Base-by-base conservation (phyloP, 306 rosid species). In the Sphenostylis stenocarpa region DNA sequence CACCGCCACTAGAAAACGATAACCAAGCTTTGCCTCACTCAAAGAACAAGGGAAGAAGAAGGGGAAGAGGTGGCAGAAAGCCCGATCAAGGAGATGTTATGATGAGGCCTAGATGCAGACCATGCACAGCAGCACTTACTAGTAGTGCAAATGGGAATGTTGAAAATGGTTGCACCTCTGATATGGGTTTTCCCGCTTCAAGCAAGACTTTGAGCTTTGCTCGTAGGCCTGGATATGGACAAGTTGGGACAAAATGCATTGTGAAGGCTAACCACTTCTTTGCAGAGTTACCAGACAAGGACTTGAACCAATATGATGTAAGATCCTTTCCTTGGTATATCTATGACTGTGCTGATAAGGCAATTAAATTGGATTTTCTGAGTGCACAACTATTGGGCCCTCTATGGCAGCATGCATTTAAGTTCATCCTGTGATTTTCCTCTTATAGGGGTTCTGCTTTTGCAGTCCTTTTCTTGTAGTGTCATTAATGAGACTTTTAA, bases 201-300 rank as follows among this genome's bases (percentile, higher is more conserved):
- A 93, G 91, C 81, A 93, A 93, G 80, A 83, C 95, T 34, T 20
- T 86, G 85, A 89, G 70, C 48, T 93, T 93, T 57, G 93, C 95
- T 8, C 91, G 84, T 12, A 87, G 98, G 75, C 98, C 98, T 77
- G 98, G 98, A 3, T 91, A 62, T 69, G 98, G 98, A n/a, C 97
- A 91, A 82, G 88, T 80, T 82, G 98, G 98, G 83, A 84, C 91
- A 15, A 93, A 84, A 79, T 91, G 96, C 83, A 68, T 91, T 63
- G 97, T 93, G 8, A 93, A 93, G 90, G 94, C 98, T 80, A 93
- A 93, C 90, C 98, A 93, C 79, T 93, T 93, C 87, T 89, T 91
- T 76, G 92, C 98, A 58, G 97, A 86, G 88, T 88, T 93, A 72
- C 98, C 98, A 26, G 95, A 93, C 87, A 93, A 93, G 85, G 97